A percentile compares a stretch with the other conserved stretches of the same genome.
phyloP scores from a whole-genome alignment of 2,329 filamentous ascomycete species.

The Ophiostoma quercus region DNA sequence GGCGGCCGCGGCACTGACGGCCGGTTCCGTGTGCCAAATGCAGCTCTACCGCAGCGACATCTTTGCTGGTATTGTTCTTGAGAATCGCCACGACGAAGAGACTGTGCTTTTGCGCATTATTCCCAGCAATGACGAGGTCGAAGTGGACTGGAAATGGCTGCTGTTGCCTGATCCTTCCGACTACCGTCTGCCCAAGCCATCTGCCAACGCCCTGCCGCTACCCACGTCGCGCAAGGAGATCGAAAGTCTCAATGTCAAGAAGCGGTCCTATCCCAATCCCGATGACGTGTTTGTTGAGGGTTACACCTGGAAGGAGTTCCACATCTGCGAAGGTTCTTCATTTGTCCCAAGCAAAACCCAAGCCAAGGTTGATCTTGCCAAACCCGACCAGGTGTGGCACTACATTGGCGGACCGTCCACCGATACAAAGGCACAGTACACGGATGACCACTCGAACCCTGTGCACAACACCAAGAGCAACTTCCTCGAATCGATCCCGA shows the following conservation, averaged over 20 bases:
- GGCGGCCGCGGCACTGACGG: conserved; percentile 62
- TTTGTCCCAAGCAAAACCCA: conserved; percentile 50
- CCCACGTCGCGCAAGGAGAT: conserved; percentile 58
- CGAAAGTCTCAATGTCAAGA: conserved; percentile 63
- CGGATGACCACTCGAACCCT: conserved; percentile 61
- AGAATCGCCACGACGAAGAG: conserved; percentile 73
- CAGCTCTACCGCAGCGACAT: conserved; percentile 82
- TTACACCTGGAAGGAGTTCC: conserved; percentile 75
- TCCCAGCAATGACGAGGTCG: conserved; percentile 70
- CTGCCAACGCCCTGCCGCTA: conserved; percentile 65
- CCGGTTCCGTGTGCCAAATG: conserved; percentile 76
- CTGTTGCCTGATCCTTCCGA: conserved; percentile 66
- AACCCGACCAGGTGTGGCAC: conserved; percentile 75
- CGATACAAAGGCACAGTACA: conserved; percentile 86
- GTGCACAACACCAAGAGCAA: conserved; percentile 64
- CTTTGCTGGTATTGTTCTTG: conserved; percentile 80
- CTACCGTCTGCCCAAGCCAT: conserved; percentile 68
- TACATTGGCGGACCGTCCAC: conserved; percentile 84
- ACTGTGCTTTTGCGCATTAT: conserved; percentile 75
- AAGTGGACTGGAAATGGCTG: conserved; percentile 81
- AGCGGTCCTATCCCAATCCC: conserved; percentile 57
- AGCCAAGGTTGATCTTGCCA: conserved; percentile 64
- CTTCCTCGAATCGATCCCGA: conserved; percentile 64
- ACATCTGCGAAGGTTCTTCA: conserved; percentile 48
- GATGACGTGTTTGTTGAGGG: conserved; percentile 64